Conservation (phyloP, 768 basidiomycete species). For the Lactarius sanguifluus region DNA sequence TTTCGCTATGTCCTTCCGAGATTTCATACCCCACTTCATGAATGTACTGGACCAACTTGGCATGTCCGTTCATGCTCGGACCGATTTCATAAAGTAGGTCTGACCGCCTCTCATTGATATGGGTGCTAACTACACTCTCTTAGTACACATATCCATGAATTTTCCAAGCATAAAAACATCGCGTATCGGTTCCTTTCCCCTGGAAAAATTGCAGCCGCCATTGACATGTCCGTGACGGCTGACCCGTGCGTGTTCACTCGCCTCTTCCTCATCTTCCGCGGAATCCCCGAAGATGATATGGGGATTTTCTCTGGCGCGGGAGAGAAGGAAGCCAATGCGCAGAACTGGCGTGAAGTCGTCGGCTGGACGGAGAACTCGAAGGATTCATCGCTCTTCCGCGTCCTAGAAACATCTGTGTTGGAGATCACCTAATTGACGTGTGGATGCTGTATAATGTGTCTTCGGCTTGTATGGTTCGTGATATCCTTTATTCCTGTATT, state of each 20-base stretch:
- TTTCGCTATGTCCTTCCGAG: conserved; percentile 78
- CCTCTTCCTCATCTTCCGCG: conserved; percentile 84
- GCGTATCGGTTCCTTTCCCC: conserved; percentile 88
- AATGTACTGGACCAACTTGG: conserved; percentile 83
- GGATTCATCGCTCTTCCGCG: conserved; percentile 69
- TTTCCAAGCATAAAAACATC: conserved; percentile 78
- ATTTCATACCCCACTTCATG: conserved; percentile 79
- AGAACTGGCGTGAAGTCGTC: conserved; percentile 79
- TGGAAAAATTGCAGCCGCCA: conserved; percentile 75
- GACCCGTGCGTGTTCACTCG: conserved; percentile 82
- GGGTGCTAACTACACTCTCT: neutral
- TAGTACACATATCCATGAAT: conserved; percentile 75
- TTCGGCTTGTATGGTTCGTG: conserved; percentile 11
- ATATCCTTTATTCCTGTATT: conserved; percentile 29
- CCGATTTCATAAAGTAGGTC: conserved; percentile 75
- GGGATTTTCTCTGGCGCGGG: conserved; percentile 72
- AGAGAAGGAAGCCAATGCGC: conserved; percentile 80
- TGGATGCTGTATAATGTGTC: conserved; percentile 3
- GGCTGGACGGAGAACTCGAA: conserved; percentile 82
- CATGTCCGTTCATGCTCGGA: conserved; percentile 78
- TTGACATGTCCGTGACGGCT: conserved; percentile 81
- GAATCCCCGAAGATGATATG: conserved; percentile 77
- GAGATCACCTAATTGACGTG: conserved; percentile 52
- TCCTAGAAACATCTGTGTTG: conserved; percentile 76
- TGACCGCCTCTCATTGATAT: conserved; percentile 12